Conservation (phyloP, 306 rosid species). For the Styphnolobium japonicum region DNA sequence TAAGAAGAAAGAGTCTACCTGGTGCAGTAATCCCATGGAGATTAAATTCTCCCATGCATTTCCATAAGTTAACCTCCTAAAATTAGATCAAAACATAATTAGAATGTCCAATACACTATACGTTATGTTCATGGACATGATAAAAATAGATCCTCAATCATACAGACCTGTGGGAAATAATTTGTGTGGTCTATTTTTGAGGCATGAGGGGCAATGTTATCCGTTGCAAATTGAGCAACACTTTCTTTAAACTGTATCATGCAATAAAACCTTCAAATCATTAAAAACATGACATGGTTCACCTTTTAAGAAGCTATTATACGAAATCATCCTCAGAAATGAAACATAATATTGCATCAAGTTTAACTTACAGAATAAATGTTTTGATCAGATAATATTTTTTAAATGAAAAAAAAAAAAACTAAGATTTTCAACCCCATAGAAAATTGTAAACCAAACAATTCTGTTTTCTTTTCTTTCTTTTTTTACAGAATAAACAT, state of each 20-base stretch:
- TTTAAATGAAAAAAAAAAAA: not conserved
- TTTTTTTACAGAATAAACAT: not conserved
- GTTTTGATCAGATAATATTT: not conserved
- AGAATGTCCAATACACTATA: not conserved
- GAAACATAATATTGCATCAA: not conserved
- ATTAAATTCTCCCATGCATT: constrained; percentile 86
- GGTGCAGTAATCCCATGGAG: constrained; percentile 96
- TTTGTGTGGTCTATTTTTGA: constrained; percentile 79
- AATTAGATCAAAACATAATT: constrained; percentile 21
- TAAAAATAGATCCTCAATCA: not conserved
- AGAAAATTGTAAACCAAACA: not conserved
- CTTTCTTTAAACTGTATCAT: constrained; percentile 83
- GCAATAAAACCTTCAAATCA: constrained; percentile 9
- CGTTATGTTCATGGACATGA: not conserved
- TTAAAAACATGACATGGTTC: not conserved
- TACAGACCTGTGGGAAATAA: constrained; percentile 61
- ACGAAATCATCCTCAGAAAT: not conserved
- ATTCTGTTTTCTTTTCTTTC: not conserved
- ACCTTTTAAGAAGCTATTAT: not conserved
- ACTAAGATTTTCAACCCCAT: not conserved
- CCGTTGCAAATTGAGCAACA: constrained; percentile 77
- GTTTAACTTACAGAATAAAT: not conserved
- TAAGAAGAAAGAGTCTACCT: constrained; percentile 44
- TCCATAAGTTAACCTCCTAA: constrained; percentile 94
- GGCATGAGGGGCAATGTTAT: constrained; percentile 83